Evolutionary conservation across 1,139 yeast species (phyloP).

Genomic region (Yamadazyma atlantica): DNA sequence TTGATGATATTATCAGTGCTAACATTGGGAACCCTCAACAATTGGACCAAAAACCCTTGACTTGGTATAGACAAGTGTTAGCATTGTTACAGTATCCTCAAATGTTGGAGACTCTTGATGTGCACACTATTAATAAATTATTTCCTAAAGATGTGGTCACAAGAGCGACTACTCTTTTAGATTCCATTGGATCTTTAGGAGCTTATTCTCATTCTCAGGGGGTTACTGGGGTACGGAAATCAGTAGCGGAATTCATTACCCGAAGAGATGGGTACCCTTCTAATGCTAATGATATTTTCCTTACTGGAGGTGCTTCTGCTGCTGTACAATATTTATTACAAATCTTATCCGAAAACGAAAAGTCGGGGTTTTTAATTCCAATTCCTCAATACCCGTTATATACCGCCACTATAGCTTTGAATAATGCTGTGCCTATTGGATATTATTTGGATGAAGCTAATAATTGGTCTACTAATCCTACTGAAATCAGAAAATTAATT

Average conservation of each 20-base stretch:
- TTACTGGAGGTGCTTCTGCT: slow-evolving; percentile 92
- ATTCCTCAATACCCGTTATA: slow-evolving; percentile 97
- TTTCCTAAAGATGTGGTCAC: slow-evolving; percentile 71
- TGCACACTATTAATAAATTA: slow-evolving; percentile 17
- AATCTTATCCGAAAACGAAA: slow-evolving; percentile 61
- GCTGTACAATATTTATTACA: slow-evolving; percentile 80
- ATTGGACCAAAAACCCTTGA: slow-evolving; percentile 86
- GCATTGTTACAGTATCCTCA: slow-evolving; percentile 84
- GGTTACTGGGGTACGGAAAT: slow-evolving; percentile 62
- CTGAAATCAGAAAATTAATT: slow-evolving; percentile 60
- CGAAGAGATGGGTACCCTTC: slow-evolving; percentile 56
- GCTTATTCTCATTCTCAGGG: slow-evolving; percentile 96
- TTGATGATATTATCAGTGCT: slow-evolving; percentile 74
- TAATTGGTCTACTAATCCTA: slow-evolving; percentile 81
- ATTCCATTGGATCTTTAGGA: slow-evolving; percentile 78
- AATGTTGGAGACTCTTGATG: slow-evolving; percentile 36
- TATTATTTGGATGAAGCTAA: slow-evolving; percentile 78
- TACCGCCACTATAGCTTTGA: slow-evolving; percentile 86
- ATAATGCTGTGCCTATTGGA: slow-evolving; percentile 81
- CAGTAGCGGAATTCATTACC: slow-evolving; percentile 78
- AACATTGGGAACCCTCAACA: slow-evolving; percentile 98
- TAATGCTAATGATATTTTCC: slow-evolving; percentile 67
- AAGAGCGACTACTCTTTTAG: slow-evolving; percentile 63
- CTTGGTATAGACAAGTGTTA: slow-evolving; percentile 92
- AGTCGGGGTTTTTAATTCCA: slow-evolving; percentile 87